Evolutionary conservation across 768 basidiomycete genomes (phyloP), one percentile per base, ranked within the genome.

Genomic region (Tylopilus intermedius): DNA sequence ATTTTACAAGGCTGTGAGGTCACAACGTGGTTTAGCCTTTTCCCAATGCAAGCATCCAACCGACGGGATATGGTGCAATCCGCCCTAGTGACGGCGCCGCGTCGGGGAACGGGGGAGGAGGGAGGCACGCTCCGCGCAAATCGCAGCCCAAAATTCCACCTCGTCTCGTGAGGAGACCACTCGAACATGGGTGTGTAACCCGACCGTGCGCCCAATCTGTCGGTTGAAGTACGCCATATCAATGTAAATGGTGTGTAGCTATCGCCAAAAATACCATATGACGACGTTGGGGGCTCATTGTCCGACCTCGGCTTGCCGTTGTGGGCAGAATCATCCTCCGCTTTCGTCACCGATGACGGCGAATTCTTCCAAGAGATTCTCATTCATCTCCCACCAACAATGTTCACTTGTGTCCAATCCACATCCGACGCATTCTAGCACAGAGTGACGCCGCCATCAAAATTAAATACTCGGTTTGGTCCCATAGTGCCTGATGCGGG

Each of bases 11-110:
- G 33, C 30, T 48, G 47, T 51, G 49, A 38, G 44, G 8, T 26
- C 29, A 44, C 45, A 63, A 63, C 63, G 62, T 63, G 62, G 60
- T n/a, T 65, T 63, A 63, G 33, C 49, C 60, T 63, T 64, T 54
- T 44, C 40, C 35, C 38, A 26, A 40, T 24, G 21, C 49, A 44
- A 10, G 46, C 33, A 22, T 30, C 48, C 21, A 26, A 18, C 18
- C 18, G 32, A 47, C 14, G 62, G 13, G 32, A 42, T 42, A 11
- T 7, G 48, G 22, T 40, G 40, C 47, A 33, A 29, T 13, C 24
- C 8, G 30, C 8, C 32, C 32, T 33, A 22, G 43, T 44, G 21
- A 43, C 50, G 33, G 18, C 33, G 26, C 18, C 4, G 18, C 18
- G 24, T n/a, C 2, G 4, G 38, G 8, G 5, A 15, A 37, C 14